Evolutionary conservation across 2,329 filamentous ascomycete genomes (phyloP), one percentile per base, ranked within the genome.

Genomic region (Exophiala mesophila): DNA sequence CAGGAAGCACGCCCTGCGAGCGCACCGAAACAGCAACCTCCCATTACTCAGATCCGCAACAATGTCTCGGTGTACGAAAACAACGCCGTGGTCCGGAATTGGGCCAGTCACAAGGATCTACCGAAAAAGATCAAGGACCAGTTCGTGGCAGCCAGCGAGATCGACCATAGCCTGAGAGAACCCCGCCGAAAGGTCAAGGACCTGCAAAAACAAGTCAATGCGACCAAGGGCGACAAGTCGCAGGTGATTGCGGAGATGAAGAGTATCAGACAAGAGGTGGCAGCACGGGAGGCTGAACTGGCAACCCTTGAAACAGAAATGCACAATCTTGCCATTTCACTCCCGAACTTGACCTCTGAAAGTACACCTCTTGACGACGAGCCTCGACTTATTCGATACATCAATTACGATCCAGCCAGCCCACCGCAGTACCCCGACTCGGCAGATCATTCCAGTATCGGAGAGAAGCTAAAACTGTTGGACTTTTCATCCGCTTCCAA

Each of bases 11-110:
- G 82, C 28, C 84, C 85, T 3, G 72, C 83, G 2, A 82, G 77
- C 39, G 88, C 86, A 10, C 88, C 88, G 8, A 90, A 87, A 61
- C 79, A 86, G 18, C 76, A 76, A 34, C 76, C 94, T 53, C 85
- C 96, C 68, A 76, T 94, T 60, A 90, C 87, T 63, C 83, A 92
- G 67, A 95, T 98, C 62, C 88, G 89, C 44, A 77, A 88, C 59
- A 85, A 94, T 64, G 79, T 85, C 12, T 78, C 82, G 10, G 74
- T 94, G 12, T 85, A 96, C 70, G 77, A 84, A 55, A 73, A 83
- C 53, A 97, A 94, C 59, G 94, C 87, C 65, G 62, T 83, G 46
- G 82, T 88, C 54, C 81, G 92, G 55, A 96, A 96, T 63, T 96
- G 96, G 67, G 72, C 63, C 10, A 62, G 66, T 0, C 72, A 76